These are phyloP conservation scores for Moniliophthora roreri DNA, from an alignment of 1,284 basidiomycete genomes.

Conservation along the genomic window DNA sequence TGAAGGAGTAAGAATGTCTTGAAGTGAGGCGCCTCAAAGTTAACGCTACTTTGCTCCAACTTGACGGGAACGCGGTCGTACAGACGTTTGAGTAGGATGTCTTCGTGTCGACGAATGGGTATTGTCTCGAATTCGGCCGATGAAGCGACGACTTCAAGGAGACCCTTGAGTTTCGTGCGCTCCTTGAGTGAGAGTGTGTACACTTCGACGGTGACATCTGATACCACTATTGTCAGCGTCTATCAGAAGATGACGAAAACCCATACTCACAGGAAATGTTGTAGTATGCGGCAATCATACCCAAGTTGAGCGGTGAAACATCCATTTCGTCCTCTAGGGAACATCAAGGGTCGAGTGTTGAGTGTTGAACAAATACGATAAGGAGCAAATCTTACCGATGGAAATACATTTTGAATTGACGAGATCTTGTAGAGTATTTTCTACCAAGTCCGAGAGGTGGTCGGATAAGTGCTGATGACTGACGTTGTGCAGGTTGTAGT, in stretches of 20 bases:
- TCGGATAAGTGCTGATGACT: slow-evolving; percentile 92
- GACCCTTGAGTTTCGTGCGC: slow-evolving; percentile 95
- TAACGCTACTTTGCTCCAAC: slow-evolving; percentile 60
- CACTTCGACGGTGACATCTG: slow-evolving; percentile 94
- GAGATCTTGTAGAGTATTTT: slow-evolving; percentile 89
- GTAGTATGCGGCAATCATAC: slow-evolving; percentile 96
- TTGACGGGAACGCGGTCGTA: slow-evolving; percentile 99
- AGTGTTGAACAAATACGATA: background rate
- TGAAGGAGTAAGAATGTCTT: slow-evolving; percentile 97
- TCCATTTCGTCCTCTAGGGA: slow-evolving; percentile 89
- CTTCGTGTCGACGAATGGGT: slow-evolving; percentile 93
- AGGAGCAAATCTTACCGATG: slow-evolving; percentile 60
- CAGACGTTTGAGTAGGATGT: slow-evolving; percentile 77
- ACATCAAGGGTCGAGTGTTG: slow-evolving; percentile 13
- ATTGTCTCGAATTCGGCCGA: slow-evolving; percentile 96
- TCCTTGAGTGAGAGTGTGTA: slow-evolving; percentile 96
- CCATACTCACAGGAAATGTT: slow-evolving; percentile 78
- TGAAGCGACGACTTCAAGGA: slow-evolving; percentile 94
- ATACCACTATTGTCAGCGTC: slow-evolving; percentile 11
- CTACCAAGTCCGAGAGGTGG: slow-evolving; percentile 94
- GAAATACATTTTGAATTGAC: slow-evolving; percentile 94
- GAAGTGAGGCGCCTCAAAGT: slow-evolving; percentile 95
- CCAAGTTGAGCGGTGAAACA: slow-evolving; percentile 86
- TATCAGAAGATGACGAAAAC: background rate
- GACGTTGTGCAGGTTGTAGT: slow-evolving; percentile 93